phyloP scores from a whole-genome alignment of 257 asterid species.

The Solanum tarapatanum region DNA sequence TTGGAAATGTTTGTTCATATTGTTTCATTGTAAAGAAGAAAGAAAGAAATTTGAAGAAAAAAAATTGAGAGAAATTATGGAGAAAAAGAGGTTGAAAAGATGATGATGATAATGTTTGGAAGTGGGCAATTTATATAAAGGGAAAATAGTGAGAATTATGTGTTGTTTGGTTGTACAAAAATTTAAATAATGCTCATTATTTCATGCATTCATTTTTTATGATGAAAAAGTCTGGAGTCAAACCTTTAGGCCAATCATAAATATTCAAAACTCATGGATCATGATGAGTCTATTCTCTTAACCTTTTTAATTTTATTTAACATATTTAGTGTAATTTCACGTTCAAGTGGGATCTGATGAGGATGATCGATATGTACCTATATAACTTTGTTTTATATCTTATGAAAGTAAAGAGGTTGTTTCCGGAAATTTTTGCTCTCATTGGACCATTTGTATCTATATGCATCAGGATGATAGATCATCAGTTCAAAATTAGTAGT shows the following conservation, averaged over 20 bases:
- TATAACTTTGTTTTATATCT: too few species aligned
- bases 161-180: neutral
- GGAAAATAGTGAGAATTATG: conserved; percentile 29
- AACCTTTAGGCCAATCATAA: neutral
- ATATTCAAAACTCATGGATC: too few species aligned
- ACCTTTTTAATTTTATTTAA: too few species aligned
- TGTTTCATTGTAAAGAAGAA: neutral
- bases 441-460: too few species aligned
- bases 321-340: too few species aligned
- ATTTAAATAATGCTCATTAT: conserved; percentile 6
- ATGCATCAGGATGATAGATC: too few species aligned
- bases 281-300: too few species aligned
- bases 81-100: neutral
- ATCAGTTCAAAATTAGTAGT: too few species aligned
- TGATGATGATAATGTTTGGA: neutral
- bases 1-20: neutral
- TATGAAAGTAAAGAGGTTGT: too few species aligned
- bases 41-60: neutral
- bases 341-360: too few species aligned
- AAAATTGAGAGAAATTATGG: neutral
- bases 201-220: conserved; percentile 13
- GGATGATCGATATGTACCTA: too few species aligned
- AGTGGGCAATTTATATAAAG: conserved; percentile 14
- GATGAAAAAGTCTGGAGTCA: neutral
- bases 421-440: too few species aligned